Base-by-base conservation (phyloP, 768 basidiomycete genomes). In the Pulveroboletus sp. region DNA sequence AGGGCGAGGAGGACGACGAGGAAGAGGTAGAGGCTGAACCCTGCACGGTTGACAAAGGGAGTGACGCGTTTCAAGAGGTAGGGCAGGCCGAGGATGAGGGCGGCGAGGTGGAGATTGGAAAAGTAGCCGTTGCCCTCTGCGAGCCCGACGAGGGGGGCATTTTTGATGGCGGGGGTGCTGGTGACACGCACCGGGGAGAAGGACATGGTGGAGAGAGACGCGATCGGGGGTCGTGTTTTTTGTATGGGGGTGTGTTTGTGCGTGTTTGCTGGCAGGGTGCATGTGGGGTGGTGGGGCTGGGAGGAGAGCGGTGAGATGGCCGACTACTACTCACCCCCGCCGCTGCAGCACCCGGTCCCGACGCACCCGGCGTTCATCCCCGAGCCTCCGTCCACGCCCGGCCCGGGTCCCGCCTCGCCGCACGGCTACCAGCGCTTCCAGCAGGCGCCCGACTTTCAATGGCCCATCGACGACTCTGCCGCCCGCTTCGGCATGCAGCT, bases 401-500 rank as follows among this genome's bases (percentile, higher is more conserved):
- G 72, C 19, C 86, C 87, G 5, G 85, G 86, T 0, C 62, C 86
- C 2, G 78, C 72, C 16, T 87, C 87, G 4, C 85, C 87, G 42
- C 80, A 78, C 49, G 70, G 71, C 29, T 73, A 73, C 45, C 72
- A 66, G 27, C 63, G 60, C 35, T 70, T 66, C 47, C 65, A 61
- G 24, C 69, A 61, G 64, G 68, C 49, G 61, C 66, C 73, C 9
- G 73, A 68, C 29, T 86, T 86, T 56, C 76, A 10, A 13, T 90
- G 87, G 87, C 88, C 89, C 0, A 77, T 98, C 69, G 86, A 96
- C 67, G 90, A 90, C 61, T 83, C 92, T 10, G 97, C 96, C 2
- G 90, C 96, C 1, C 88, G 94, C 67, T 85, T 99, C 63, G 92
- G 95, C 19, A 90, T 98, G 81, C 95, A 97, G 67, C 81, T 98